phyloP scores from a whole-genome alignment of 208 protist species.

The Trypanosoma avium region DNA sequence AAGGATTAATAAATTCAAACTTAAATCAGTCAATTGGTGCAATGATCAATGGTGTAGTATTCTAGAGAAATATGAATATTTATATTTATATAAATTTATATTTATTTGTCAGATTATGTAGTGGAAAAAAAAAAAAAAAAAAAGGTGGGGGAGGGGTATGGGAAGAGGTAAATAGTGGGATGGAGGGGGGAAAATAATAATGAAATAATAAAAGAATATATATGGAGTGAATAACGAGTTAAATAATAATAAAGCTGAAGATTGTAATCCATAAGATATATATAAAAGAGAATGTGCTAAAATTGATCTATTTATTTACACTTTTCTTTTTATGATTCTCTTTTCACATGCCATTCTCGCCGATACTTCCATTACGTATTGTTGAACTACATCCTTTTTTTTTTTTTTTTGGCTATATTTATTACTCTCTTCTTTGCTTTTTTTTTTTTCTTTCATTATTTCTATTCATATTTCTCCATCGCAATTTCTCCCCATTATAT shows the following conservation, averaged over 20 bases:
- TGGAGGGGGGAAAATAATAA: background rate
- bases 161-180: background rate
- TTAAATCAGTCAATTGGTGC: slow-evolving; percentile 82
- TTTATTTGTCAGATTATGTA: background rate
- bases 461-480: too few relatives aligned
- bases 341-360: background rate
- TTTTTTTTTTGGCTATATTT: slow-evolving; percentile 11
- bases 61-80: slow-evolving; percentile 36
- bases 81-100: background rate
- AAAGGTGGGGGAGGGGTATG: background rate
- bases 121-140: slow-evolving; percentile 6
- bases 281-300: too few relatives aligned
- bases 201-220: too few relatives aligned
- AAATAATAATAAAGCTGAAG: too few relatives aligned
- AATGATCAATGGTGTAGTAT: slow-evolving; percentile 89
- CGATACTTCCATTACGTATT: slow-evolving; percentile 14
- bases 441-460: too few relatives aligned
- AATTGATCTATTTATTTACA: too few relatives aligned
- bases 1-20: slow-evolving; percentile 75
- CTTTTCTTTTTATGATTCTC: background rate
- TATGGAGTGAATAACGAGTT: too few relatives aligned
- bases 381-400: slow-evolving; percentile 15
- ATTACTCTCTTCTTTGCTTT: too few relatives aligned
- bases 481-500: too few relatives aligned
- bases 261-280: too few relatives aligned